A percentile compares a stretch with the other conserved stretches of the same genome.
Evolutionary conservation across 805 yeast genomes (phyloP).

Genomic region (Lachancea sp.): DNA sequence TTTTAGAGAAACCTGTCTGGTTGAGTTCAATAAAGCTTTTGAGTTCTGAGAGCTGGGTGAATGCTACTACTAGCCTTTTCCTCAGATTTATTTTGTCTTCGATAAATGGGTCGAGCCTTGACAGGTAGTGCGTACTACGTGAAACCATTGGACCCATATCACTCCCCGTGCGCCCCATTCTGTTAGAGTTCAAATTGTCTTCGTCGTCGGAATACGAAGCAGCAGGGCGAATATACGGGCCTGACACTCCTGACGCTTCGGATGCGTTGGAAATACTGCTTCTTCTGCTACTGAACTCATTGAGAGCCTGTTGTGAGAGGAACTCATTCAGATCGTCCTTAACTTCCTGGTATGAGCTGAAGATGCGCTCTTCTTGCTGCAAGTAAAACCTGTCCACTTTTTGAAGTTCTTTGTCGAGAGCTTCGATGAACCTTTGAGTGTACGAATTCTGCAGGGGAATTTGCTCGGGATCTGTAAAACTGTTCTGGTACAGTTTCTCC

Average conservation of each 20-base stretch:
- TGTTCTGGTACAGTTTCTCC: constrained; percentile 37
- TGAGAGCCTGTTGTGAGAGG: constrained; percentile 30
- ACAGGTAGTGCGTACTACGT: constrained; percentile 7
- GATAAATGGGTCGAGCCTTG: constrained; percentile 13
- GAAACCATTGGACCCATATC: constrained; percentile 9
- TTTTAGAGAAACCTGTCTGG: constrained; percentile 82
- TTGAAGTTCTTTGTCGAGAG: constrained; percentile 67
- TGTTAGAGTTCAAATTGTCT: constrained; percentile 2
- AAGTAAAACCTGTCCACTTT: constrained; percentile 74
- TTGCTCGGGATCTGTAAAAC: constrained; percentile 19
- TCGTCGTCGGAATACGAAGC: constrained; percentile 14
- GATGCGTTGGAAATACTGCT: constrained; percentile 7
- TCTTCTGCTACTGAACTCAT: constrained; percentile 3
- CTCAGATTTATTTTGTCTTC: constrained; percentile 51
- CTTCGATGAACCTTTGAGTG: constrained; percentile 53
- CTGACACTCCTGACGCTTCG: constrained; percentile 3
- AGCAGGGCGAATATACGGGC: constrained; percentile 3
- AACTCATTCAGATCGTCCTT: constrained; percentile 59
- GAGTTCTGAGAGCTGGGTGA: constrained; percentile 73
- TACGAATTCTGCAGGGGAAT: constrained; percentile 39
- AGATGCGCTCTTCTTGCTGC: constrained; percentile 47
- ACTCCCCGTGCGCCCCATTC: constrained; percentile 3
- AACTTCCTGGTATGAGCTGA: constrained; percentile 44
- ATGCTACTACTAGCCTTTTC: constrained; percentile 57
- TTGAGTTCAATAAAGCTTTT: constrained; percentile 79